phyloP scores from a whole-genome alignment of 371 early-diverging fungal genomes.

The Actinomortierella wolfii region DNA sequence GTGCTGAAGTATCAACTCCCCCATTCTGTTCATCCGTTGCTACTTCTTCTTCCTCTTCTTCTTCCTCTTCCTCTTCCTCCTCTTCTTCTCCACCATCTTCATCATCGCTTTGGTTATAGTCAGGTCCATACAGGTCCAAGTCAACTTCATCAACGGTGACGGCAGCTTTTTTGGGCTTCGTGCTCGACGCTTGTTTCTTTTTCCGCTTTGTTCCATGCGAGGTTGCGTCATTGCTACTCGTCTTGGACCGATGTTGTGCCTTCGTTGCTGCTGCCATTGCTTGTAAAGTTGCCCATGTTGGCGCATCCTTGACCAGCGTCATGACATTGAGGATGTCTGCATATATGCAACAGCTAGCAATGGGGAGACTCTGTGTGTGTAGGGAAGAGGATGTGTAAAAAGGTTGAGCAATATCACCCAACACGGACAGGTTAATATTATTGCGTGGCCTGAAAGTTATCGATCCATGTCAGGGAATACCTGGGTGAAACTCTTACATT shows the following conservation, averaged over 20 bases:
- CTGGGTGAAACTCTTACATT: slow-evolving; percentile 43
- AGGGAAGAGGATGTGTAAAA: slow-evolving; percentile 2
- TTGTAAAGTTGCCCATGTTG: slow-evolving; percentile 28
- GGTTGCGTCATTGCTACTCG: background rate
- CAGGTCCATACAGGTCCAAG: slow-evolving; percentile 67
- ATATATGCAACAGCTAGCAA: slow-evolving; percentile 62
- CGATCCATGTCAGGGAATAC: background rate
- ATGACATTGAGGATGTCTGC: slow-evolving; percentile 61
- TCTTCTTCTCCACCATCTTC: slow-evolving; percentile 26
- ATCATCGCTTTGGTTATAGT: slow-evolving; percentile 40
- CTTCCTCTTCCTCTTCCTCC: slow-evolving; percentile 31
- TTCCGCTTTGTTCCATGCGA: slow-evolving; percentile 47
- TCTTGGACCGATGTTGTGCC: background rate
- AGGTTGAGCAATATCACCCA: background rate
- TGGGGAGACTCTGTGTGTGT: slow-evolving; percentile 42
- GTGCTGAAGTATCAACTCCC: slow-evolving; percentile 6
- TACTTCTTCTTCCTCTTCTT: slow-evolving; percentile 12
- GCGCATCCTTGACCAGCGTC: slow-evolving; percentile 51
- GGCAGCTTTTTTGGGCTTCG: slow-evolving; percentile 8
- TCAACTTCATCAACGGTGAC: slow-evolving; percentile 63
- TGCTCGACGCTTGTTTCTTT: slow-evolving; percentile 51
- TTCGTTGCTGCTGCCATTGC: slow-evolving; percentile 9
- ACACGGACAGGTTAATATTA: background rate
- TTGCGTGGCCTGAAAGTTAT: slow-evolving; percentile 7
- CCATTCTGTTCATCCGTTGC: slow-evolving; percentile 21